Evolutionary conservation across 202 grass and related monocot species (phyloP).

Genomic region (Zizania palustris): DNA sequence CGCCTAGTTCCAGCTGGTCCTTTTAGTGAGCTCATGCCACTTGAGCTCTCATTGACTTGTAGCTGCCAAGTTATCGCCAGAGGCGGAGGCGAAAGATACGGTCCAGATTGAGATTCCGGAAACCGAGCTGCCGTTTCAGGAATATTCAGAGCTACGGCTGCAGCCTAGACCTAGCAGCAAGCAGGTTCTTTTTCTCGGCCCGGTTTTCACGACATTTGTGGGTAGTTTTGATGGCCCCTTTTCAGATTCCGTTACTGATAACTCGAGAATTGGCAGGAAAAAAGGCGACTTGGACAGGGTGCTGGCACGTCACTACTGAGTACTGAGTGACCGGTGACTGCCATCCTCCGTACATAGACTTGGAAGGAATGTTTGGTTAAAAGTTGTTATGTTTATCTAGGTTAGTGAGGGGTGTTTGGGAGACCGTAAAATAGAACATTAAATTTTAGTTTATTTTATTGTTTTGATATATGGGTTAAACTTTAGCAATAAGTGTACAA

Average conservation of each 20-base stretch:
- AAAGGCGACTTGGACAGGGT: slow-evolving; percentile 30
- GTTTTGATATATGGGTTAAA: no score
- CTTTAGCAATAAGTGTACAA: no score
- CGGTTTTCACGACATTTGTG: slow-evolving; percentile 30
- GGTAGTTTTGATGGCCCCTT: slow-evolving; percentile 19
- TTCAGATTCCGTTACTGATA: slow-evolving; percentile 47
- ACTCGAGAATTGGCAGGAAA: slow-evolving; percentile 17
- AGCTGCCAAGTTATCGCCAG: neutral
- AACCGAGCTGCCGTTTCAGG: slow-evolving; percentile 38
- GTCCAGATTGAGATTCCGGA: neutral
- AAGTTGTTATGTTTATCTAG: no score
- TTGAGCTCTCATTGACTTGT: no score
- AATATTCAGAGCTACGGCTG: slow-evolving; percentile 51
- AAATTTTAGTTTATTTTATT: no score
- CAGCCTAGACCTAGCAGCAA: slow-evolving; percentile 30
- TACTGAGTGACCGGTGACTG: neutral
- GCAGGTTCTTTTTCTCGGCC: slow-evolving; percentile 28
- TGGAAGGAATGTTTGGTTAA: no score
- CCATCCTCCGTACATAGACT: neutral
- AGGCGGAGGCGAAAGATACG: no score
- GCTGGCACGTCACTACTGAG: slow-evolving; percentile 41
- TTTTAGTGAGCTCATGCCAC: no score
- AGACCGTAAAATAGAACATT: no score
- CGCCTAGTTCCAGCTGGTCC: neutral
- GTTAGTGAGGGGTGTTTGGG: no score